Base-by-base conservation (phyloP, 2,329 filamentous ascomycete species). In the Xylaria hypoxylon region DNA sequence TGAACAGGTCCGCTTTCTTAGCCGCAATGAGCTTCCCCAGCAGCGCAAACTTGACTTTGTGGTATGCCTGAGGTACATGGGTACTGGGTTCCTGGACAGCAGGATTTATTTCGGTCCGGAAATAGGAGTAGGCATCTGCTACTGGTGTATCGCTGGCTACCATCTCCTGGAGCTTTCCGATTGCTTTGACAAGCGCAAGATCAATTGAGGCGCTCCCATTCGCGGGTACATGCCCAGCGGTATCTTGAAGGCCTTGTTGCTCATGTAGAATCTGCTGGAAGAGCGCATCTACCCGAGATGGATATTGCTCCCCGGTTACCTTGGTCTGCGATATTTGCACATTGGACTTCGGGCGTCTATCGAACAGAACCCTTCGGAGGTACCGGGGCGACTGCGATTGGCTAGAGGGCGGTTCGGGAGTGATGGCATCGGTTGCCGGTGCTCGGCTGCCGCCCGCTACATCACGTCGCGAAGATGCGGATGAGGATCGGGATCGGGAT, bases 1-100 rank as follows among this genome's bases (percentile, higher is more conserved):
- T 70, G 11, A 72, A 67, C 40, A 78, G 77, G 60, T 79, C 73
- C 1, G 63, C 63, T 44, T 73, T 70, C 66, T 81, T 81, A 44
- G 76, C 77, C 5, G 58, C 59, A 28, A 75, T 68, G 6, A 81
- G 68, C 40, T 74, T 76, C 13, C 74, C 62, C 68, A 82, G 67
- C 17, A 82, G 62, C 31, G 68, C 65, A 11, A 69, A 69, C 3
- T 77, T 71, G 19, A 76, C 71, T 33, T 63, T 72, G 26, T 70
- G 69, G 60, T 80, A 78, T n/a, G 77, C 73, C 45, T 71, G 66
- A 15, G 79, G 77, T 19, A 79, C 65, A 15, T 68, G 62, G 19
- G 71, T 64, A 26, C 68, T 70, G 7, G 71, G 62, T 5, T 70
- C 24, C 13, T 47, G 65, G 45, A 80, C 64, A 28, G 69, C 69